These are phyloP conservation scores for Fusarium stilboides DNA, from an alignment of 2,329 filamentous ascomycete genomes.

Conservation along the genomic window DNA sequence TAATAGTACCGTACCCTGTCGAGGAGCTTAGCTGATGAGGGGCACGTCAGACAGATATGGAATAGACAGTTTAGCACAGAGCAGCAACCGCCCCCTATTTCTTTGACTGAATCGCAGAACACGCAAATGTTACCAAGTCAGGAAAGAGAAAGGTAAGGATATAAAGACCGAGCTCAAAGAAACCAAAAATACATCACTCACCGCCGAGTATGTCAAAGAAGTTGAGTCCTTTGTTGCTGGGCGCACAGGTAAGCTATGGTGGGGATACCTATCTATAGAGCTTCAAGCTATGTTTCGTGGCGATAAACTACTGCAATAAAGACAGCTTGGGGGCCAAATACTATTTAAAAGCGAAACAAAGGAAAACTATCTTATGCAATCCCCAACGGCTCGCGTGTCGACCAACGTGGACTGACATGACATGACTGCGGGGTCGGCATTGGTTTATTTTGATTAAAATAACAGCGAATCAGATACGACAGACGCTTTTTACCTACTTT, in stretches of 20 bases:
- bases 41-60: conserved; percentile 46
- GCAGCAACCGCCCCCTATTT: conserved; percentile 23
- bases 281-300: background rate
- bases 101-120: conserved; percentile 2
- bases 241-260: background rate
- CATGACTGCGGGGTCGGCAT: conserved; percentile 33
- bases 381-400: background rate
- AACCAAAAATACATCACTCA: conserved; percentile 3
- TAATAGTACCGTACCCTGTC: conserved; percentile 27
- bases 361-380: background rate
- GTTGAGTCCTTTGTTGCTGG: background rate
- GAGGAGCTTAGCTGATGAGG: conserved; percentile 37
- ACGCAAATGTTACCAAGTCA: conserved; percentile 7
- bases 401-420: conserved; percentile 10
- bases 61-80: conserved; percentile 31
- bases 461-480: conserved; percentile 20
- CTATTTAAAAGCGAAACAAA: too few species aligned
- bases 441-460: background rate
- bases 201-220: background rate
- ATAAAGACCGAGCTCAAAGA: background rate
- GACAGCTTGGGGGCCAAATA: too few species aligned
- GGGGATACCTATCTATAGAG: background rate
- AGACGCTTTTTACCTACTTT: background rate
- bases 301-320: background rate
- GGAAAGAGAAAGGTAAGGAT: background rate